Percentiles rank a stretch among this genome's conserved stretches.
These are phyloP conservation scores for Lecanosticta acicola DNA, from an alignment of 2,329 filamentous ascomycete species.

Conservation along the genomic window DNA sequence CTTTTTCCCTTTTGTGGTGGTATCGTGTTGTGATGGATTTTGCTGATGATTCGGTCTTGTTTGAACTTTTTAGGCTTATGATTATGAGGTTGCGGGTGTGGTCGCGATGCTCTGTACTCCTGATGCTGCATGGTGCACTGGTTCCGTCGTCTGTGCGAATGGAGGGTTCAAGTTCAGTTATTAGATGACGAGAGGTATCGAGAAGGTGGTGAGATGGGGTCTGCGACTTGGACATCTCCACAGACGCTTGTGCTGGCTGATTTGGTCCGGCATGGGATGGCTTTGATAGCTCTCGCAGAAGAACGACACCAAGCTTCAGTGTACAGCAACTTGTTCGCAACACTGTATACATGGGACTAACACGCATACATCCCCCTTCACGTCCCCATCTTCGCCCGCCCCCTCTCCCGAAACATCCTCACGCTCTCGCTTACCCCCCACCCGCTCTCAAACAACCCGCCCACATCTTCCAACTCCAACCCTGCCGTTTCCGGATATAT, in stretches of 20 bases:
- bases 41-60: conserved; percentile 21
- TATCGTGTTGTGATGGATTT: conserved; percentile 30
- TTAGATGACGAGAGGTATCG: conserved; percentile 6
- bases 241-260: no score
- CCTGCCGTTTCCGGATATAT: conserved; percentile 87
- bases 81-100: conserved; percentile 66
- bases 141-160: conserved; percentile 73
- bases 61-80: conserved; percentile 54
- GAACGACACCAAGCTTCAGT: no score
- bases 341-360: no score
- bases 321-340: no score
- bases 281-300: no score
- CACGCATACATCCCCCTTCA: not conserved
- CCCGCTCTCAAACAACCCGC: conserved; percentile 61
- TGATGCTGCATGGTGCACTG: conserved; percentile 70
- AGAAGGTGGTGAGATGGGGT: not conserved
- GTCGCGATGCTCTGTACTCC: conserved; percentile 68
- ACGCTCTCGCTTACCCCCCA: conserved; percentile 54
- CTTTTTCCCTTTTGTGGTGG: no score
- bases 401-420: conserved; percentile 7
- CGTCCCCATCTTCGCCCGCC: not conserved
- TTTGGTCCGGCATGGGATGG: no score
- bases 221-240: not conserved
- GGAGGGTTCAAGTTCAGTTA: conserved; percentile 62
- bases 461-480: conserved; percentile 73